phyloP scores from a whole-genome alignment of 306 rosid species.

The Rosa rugosa region DNA sequence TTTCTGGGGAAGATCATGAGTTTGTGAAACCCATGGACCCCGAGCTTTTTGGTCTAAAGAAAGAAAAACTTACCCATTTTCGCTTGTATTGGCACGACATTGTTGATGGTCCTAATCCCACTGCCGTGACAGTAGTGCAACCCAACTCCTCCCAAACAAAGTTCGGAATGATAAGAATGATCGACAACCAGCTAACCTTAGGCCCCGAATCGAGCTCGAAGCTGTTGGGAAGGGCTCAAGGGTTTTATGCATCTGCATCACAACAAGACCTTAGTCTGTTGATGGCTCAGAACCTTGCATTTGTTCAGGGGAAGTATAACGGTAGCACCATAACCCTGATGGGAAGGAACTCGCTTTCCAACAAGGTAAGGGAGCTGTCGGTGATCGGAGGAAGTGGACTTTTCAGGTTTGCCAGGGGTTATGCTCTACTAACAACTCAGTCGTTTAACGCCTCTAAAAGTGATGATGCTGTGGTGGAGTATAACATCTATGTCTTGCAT shows the following conservation, averaged over 20 bases:
- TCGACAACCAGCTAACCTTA: constrained; percentile 35
- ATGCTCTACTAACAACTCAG: constrained; percentile 46
- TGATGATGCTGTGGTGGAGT: constrained; percentile 64
- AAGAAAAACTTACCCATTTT: constrained; percentile 57
- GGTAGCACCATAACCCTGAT: constrained; percentile 59
- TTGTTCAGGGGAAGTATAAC: constrained; percentile 56
- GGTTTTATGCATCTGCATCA: constrained; percentile 26
- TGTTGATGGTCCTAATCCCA: constrained; percentile 30
- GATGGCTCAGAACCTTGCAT: constrained; percentile 62
- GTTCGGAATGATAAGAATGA: constrained; percentile 33
- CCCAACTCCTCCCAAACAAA: neutral
- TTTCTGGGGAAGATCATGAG: neutral
- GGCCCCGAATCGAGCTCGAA: constrained; percentile 30
- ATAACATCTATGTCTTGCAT: constrained; percentile 47
- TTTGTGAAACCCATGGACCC: constrained; percentile 36
- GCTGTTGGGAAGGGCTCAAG: constrained; percentile 40
- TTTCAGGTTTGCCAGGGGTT: constrained; percentile 67
- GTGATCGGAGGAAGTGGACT: constrained; percentile 78
- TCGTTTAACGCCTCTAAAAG: constrained; percentile 16
- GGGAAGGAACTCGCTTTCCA: constrained; percentile 52
- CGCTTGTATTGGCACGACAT: constrained; percentile 72
- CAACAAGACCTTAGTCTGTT: constrained; percentile 31
- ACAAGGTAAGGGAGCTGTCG: constrained; percentile 67
- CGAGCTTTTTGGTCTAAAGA: constrained; percentile 30
- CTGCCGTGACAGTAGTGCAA: constrained; percentile 10